Evolutionary conservation across 352 stramenopile genomes (phyloP).

Genomic region (Pythium volutum): DNA sequence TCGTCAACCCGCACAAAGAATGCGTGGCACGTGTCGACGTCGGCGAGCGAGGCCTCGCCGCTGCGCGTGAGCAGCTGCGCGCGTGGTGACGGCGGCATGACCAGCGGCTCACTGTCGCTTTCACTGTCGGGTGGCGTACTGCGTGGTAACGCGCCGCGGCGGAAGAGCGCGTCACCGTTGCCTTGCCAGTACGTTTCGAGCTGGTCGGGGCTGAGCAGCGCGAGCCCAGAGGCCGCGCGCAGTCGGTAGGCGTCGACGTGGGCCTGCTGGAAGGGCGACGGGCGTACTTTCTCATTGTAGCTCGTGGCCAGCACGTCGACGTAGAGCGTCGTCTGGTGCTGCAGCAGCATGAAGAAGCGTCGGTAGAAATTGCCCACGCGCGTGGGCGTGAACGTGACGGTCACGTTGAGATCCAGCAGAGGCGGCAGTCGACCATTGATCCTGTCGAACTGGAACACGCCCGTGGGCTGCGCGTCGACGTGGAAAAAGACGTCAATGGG

Average conservation of each 20-base stretch:
- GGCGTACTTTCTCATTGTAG: constrained; percentile 86
- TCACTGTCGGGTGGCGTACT: background rate
- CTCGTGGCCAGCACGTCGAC: constrained; percentile 89
- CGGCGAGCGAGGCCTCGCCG: constrained; percentile 71
- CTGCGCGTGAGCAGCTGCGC: constrained; percentile 74
- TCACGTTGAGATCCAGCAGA: constrained; percentile 75
- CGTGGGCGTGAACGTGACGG: constrained; percentile 76
- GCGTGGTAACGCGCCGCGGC: constrained; percentile 45
- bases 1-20: constrained; percentile 80
- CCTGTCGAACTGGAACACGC: constrained; percentile 86
- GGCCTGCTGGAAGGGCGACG: constrained; percentile 88
- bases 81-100: background rate
- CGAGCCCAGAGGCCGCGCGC: constrained; percentile 53
- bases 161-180: constrained; percentile 61
- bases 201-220: constrained; percentile 73
- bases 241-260: constrained; percentile 88
- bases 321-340: constrained; percentile 83
- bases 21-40: constrained; percentile 77
- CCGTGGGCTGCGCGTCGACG: constrained; percentile 66
- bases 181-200: constrained; percentile 74
- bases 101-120: background rate
- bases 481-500: constrained; percentile 70
- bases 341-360: constrained; percentile 78
- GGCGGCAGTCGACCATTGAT: constrained; percentile 77
- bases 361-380: constrained; percentile 90